Evolutionary conservation across 1,284 basidiomycete species (phyloP), one percentile per base, ranked within the genome.

Genomic region (Microbotryum lychnidis-dioicae): DNA sequence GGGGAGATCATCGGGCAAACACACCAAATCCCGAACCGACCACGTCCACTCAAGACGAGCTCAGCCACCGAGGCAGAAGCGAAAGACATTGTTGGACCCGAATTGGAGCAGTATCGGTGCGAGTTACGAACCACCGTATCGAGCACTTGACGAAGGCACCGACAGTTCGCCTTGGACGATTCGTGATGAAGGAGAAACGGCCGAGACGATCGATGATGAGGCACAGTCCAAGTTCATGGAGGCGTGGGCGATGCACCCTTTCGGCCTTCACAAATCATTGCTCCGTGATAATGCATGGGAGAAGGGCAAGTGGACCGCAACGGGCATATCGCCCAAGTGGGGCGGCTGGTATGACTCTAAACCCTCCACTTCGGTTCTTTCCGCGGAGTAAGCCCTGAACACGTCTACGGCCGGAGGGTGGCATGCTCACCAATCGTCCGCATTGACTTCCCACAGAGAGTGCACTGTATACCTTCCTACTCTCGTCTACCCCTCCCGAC

Each of bases 231-330:
- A 3, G 16, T 10, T 57, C 16, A 20, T 62, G 25, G 60, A 65
- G 21, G 7, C 6, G 2, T 56, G 46, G 51, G 55, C 57, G 3
- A 55, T 27, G 6, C 46, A 55, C 14, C 63, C 69, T 1, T 65
- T 68, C 31, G 88, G 87, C 0, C 86, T 86, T 6, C 69, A 85
- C 6, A 87, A 85, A 83, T 82, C 86, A 58, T 73, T 87, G 44
- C 75, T 81, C 49, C 86, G 89, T 70, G 88, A 91, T 68, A 74
- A 85, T 56, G 82, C 80, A 0, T 90, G 85, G 82, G 87, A 79
- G 73, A 87, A 86, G 70, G 87, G 64, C 4, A 89, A 71, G 79
- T 80, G 20, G 63, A 72, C 50, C 18, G 6, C 46, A 6, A 84
- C 85, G 67, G 75, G 73, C 16, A 75, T 72, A 12, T 31, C 25